These are phyloP conservation scores for Leishmania martiniquensis DNA, from an alignment of 208 protist genomes.

Conservation along the genomic window DNA sequence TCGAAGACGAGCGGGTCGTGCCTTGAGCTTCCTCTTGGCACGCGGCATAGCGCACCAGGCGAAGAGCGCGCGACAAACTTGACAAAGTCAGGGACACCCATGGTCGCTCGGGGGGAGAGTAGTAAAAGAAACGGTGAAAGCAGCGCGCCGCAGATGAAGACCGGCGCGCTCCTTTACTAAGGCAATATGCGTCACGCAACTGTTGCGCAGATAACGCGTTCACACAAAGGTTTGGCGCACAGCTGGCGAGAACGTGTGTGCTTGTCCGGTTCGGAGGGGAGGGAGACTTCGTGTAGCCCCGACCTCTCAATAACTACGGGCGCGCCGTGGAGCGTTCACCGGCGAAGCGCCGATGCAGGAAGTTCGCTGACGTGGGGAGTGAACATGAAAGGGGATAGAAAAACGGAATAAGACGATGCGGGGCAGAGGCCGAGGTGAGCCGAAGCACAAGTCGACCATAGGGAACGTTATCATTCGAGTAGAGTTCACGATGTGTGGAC, in stretches of 20 bases:
- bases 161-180: not conserved
- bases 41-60: constrained; percentile 59
- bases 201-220: no score
- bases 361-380: not conserved
- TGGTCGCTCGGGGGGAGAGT: not conserved
- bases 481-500: not conserved
- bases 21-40: constrained; percentile 39
- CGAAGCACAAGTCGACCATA: not conserved
- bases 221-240: not conserved
- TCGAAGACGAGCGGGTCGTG: constrained; percentile 56
- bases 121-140: not conserved
- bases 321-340: not conserved
- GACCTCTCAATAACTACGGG: not conserved
- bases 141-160: not conserved
- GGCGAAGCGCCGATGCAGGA: not conserved
- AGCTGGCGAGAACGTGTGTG: not conserved
- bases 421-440: not conserved
- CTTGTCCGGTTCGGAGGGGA: no score
- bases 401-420: not conserved
- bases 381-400: not conserved
- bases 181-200: not conserved
- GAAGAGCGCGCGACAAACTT: constrained; percentile 78
- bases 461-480: not conserved
- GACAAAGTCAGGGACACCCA: constrained; percentile 88
- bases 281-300: not conserved